Percentiles rank a stretch among this genome's conserved stretches.
phyloP scores from a whole-genome alignment of 2,329 filamentous ascomycete species.

The Septoria linicola region DNA sequence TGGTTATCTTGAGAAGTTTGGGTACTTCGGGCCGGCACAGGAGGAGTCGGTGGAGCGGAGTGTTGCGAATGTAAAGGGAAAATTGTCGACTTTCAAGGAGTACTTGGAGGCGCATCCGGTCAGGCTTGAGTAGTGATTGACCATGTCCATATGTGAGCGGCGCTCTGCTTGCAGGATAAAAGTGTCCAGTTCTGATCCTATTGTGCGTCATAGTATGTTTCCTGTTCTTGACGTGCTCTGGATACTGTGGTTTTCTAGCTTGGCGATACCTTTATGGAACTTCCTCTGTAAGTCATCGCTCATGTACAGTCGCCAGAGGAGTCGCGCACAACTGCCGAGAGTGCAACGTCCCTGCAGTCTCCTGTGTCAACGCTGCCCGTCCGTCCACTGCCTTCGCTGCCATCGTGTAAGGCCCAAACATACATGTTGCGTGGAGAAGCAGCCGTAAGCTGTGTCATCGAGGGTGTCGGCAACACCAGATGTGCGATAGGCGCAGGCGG shows the following conservation, averaged over 20 bases:
- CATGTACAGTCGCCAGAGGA: too few relatives aligned
- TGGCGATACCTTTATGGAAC: too few relatives aligned
- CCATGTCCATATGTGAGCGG: too few relatives aligned
- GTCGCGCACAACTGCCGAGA: too few relatives aligned
- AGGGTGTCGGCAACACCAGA: conserved; percentile 8
- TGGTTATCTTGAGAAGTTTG: conserved; percentile 36
- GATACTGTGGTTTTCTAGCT: too few relatives aligned
- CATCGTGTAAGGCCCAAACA: neutral
- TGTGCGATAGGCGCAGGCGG: neutral
- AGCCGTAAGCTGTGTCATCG: neutral
- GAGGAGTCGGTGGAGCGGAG: conserved; percentile 38
- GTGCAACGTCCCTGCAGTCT: too few relatives aligned
- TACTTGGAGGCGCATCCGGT: conserved; percentile 30
- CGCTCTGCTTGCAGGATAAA: too few relatives aligned
- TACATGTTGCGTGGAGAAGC: neutral
- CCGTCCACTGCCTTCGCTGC: neutral
- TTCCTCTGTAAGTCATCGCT: too few relatives aligned
- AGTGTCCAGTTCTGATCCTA: too few relatives aligned
- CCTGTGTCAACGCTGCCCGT: neutral
- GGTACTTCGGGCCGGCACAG: conserved; percentile 41
- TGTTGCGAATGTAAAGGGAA: conserved; percentile 33
- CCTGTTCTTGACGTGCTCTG: too few relatives aligned
- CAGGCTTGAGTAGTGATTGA: too few relatives aligned
- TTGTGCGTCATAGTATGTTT: too few relatives aligned
- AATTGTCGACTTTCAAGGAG: conserved; percentile 42